Conservation (phyloP, 179 eudicot species). For the Amaranthus tricolor region DNA sequence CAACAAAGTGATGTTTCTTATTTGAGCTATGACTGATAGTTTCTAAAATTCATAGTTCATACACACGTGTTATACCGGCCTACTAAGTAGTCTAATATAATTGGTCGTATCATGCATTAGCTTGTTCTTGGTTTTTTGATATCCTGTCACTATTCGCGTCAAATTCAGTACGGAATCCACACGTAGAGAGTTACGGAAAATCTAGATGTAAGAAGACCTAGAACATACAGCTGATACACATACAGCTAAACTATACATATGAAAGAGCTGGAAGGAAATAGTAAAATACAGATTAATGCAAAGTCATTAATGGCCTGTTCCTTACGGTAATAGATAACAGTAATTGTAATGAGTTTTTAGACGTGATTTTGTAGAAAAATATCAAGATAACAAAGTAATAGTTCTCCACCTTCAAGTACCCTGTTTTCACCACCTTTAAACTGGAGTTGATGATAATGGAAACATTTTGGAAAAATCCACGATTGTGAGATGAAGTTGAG, state of each 20-base stretch:
- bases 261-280: neutral
- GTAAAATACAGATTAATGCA: neutral
- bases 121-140: neutral
- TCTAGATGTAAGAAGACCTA: neutral
- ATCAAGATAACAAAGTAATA: no score
- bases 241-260: no score
- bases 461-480: no score
- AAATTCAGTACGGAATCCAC: neutral
- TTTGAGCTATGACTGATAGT: neutral
- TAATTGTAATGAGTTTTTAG: no score
- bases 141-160: neutral
- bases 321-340: no score
- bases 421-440: no score
- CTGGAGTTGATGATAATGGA: no score
- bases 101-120: neutral
- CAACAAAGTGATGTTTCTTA: no score
- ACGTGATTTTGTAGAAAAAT: no score
- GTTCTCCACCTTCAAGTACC: no score
- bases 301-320: neutral
- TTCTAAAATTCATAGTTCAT: neutral
- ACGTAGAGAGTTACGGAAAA: neutral
- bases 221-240: neutral
- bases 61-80: neutral
- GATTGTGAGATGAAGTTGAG: no score
- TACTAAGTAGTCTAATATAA: neutral